phyloP scores from a whole-genome alignment of 208 protist genomes.

The Angomonas ambiguus region DNA sequence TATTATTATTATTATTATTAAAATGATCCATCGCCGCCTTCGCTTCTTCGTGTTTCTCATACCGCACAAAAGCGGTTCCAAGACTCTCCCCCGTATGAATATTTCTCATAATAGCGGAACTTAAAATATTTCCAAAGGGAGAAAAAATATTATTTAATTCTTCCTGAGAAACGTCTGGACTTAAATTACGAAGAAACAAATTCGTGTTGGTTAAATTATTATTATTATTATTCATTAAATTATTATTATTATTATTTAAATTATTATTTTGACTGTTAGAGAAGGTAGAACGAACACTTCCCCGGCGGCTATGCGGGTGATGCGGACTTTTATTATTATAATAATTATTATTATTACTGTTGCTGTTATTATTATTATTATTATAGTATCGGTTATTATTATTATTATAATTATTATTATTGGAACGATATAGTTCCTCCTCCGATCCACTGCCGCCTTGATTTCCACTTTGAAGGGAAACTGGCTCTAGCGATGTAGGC shows the following conservation, averaged over 20 bases:
- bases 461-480: too few species aligned
- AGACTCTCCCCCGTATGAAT: slow-evolving; percentile 70
- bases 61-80: slow-evolving; percentile 76
- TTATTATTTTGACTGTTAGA: slow-evolving; percentile 1
- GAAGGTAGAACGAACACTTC: not conserved
- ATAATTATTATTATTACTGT: not conserved
- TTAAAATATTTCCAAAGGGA: slow-evolving; percentile 47
- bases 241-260: not conserved
- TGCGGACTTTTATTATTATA: not conserved
- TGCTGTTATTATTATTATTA: not conserved
- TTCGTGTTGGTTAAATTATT: slow-evolving; percentile 23
- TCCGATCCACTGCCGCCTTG: too few species aligned
- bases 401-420: not conserved
- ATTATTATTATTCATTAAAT: not conserved
- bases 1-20: slow-evolving; percentile 18
- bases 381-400: not conserved
- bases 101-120: slow-evolving; percentile 63
- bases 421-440: too few species aligned
- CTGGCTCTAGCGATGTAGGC: too few species aligned
- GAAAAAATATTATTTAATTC: slow-evolving; percentile 35
- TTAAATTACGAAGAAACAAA: slow-evolving; percentile 56
- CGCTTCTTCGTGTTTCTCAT: slow-evolving; percentile 43
- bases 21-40: slow-evolving; percentile 33
- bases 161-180: slow-evolving; percentile 26
- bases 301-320: not conserved